Evolutionary conservation across 139 green algal species (phyloP).

Genomic region (Haematococcus lacustris): DNA sequence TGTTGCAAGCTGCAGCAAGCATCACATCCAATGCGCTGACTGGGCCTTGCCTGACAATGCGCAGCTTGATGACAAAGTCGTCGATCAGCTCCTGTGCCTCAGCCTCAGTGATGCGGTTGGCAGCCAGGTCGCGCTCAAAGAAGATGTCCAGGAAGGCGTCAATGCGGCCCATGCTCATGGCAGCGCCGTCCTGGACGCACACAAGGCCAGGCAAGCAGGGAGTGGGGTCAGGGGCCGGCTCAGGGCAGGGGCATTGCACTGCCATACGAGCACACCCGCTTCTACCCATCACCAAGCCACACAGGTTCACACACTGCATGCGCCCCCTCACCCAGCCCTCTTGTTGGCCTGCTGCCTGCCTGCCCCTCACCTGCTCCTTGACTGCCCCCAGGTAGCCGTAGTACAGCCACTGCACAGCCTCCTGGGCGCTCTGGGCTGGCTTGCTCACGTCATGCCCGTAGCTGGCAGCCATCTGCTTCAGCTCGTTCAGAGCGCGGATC

Average conservation of each 20-base stretch:
- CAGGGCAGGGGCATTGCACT: too few relatives aligned
- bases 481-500: slow-evolving; percentile 57
- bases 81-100: slow-evolving; percentile 46
- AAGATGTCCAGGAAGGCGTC: slow-evolving; percentile 75
- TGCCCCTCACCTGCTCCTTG: slow-evolving; percentile 43
- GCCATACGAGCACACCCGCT: too few relatives aligned
- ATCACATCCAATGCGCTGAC: too few relatives aligned
- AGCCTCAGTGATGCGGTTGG: slow-evolving; percentile 37
- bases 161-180: slow-evolving; percentile 71
- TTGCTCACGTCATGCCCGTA: slow-evolving; percentile 61
- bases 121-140: slow-evolving; percentile 51
- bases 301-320: too few relatives aligned
- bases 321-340: too few relatives aligned
- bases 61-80: slow-evolving; percentile 58
- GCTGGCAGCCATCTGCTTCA: slow-evolving; percentile 58
- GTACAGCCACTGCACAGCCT: slow-evolving; percentile 68
- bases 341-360: not conserved
- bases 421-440: slow-evolving; percentile 42
- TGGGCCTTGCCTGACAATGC: slow-evolving; percentile 6
- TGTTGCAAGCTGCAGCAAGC: too few relatives aligned
- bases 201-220: too few relatives aligned
- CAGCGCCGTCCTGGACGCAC: slow-evolving; percentile 61
- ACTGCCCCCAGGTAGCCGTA: slow-evolving; percentile 67
- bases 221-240: too few relatives aligned
- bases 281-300: too few relatives aligned